Conservation (phyloP, 1,139 yeast genomes). For the Zygosaccharomyces sapae region DNA sequence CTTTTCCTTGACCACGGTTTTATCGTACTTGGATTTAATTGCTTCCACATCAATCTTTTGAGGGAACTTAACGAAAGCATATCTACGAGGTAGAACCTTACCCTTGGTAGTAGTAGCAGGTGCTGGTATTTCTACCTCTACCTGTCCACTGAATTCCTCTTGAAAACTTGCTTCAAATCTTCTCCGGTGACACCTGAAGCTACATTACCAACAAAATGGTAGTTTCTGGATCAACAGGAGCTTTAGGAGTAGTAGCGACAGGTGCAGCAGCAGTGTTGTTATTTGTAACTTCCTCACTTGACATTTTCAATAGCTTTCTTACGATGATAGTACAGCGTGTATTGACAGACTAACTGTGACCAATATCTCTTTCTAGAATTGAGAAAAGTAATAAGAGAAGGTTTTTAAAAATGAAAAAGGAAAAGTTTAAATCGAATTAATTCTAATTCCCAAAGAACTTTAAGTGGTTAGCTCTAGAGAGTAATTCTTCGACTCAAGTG, state of each 20-base stretch:
- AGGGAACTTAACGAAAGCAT: conserved; percentile 35
- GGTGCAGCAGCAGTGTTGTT: too few relatives aligned
- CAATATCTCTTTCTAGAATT: background rate
- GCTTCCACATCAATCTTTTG: conserved; percentile 31
- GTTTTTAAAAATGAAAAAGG: conserved; percentile 1
- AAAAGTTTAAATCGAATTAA: background rate
- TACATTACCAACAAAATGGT: conserved; percentile 35
- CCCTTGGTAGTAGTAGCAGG: conserved; percentile 24
- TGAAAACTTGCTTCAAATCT: conserved; percentile 29
- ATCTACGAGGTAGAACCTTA: conserved; percentile 29
- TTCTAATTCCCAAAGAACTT: background rate
- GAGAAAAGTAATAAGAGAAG: background rate
- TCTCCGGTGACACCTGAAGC: conserved; percentile 31
- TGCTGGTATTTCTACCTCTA: conserved; percentile 34
- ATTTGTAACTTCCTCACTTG: conserved; percentile 14
- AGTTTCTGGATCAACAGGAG: conserved; percentile 33
- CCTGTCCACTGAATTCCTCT: conserved; percentile 26
- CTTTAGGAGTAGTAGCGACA: conserved; percentile 9
- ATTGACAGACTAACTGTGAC: background rate
- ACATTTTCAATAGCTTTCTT: conserved; percentile 7
- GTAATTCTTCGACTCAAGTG: background rate
- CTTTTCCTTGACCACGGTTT: conserved; percentile 30
- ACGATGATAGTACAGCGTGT: background rate
- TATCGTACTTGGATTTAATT: conserved; percentile 33
- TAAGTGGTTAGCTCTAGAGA: background rate